A percentile compares a stretch with the other conserved stretches of the same genome.
phyloP scores from a whole-genome alignment of 495 filamentous ascomycete species.

The Aspergillus affinis region DNA sequence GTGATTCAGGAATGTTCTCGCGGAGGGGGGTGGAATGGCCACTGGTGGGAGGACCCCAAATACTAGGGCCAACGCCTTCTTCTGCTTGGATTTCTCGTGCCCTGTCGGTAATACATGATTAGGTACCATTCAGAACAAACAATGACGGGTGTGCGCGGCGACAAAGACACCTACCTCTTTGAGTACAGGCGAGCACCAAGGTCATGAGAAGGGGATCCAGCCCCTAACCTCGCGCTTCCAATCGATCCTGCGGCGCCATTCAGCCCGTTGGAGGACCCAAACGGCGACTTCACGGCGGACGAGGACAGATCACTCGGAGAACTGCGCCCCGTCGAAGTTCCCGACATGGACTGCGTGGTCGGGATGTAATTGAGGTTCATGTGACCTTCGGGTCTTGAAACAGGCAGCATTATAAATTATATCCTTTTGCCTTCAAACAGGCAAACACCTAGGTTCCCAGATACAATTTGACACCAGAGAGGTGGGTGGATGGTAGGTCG shows the following conservation, averaged over 20 bases:
- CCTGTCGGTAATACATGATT: conserved; percentile 41
- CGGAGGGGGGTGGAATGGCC: conserved; percentile 93
- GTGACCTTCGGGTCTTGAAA: conserved; percentile 62
- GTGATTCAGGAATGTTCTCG: conserved; percentile 95
- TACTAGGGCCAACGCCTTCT: conserved; percentile 81
- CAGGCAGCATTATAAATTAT: conserved; percentile 84
- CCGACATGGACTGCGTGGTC: conserved; percentile 76
- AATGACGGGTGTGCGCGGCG: not conserved
- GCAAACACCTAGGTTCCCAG: conserved; percentile 26
- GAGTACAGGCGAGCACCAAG: conserved; percentile 76
- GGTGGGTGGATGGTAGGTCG: conserved; percentile 20
- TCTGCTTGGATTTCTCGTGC: conserved; percentile 97
- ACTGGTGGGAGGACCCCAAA: conserved; percentile 95
- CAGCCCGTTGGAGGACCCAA: conserved; percentile 65
- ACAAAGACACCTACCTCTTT: conserved; percentile 70
- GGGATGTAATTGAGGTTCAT: conserved; percentile 77
- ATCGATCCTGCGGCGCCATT: conserved; percentile 66
- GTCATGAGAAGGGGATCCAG: conserved; percentile 97
- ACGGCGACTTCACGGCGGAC: conserved; percentile 68
- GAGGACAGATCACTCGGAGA: conserved; percentile 82
- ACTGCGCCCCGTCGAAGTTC: conserved; percentile 81
- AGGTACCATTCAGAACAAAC: conserved; percentile 15
- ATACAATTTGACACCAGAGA: conserved; percentile 21
- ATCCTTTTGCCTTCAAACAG: conserved; percentile 26
- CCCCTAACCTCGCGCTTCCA: conserved; percentile 75